Percentiles rank a stretch among this genome's conserved stretches.
phyloP scores from a whole-genome alignment of 1,139 yeast genomes.

The Protomyces lactucae-debilis region DNA sequence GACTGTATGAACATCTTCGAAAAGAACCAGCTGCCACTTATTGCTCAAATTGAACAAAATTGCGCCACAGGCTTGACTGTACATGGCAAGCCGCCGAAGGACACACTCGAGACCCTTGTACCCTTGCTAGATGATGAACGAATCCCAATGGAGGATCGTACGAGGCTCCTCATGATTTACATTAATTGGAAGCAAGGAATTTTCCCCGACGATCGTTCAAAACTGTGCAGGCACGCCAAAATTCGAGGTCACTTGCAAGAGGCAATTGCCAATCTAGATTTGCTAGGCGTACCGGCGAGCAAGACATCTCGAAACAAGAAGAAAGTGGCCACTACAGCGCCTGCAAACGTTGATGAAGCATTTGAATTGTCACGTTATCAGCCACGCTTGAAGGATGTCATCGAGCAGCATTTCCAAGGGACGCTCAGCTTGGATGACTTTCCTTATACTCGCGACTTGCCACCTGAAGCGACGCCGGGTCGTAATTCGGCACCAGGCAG shows the following conservation, averaged over 20 bases:
- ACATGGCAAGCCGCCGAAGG: slow-evolving; percentile 63
- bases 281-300: slow-evolving; percentile 62
- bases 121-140: slow-evolving; percentile 50
- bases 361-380: slow-evolving; percentile 72
- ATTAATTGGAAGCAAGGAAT: slow-evolving; percentile 82
- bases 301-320: slow-evolving; percentile 46
- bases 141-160: slow-evolving; percentile 48
- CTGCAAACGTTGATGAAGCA: slow-evolving; percentile 53
- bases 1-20: slow-evolving; percentile 43
- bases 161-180: slow-evolving; percentile 72
- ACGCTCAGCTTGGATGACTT: slow-evolving; percentile 55
- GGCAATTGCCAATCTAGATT: slow-evolving; percentile 60
- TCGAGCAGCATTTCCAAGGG: slow-evolving; percentile 49
- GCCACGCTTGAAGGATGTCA: slow-evolving; percentile 61
- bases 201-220: slow-evolving; percentile 64
- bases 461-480: slow-evolving; percentile 2
- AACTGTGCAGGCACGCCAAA: slow-evolving; percentile 66
- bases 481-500: slow-evolving; percentile 4
- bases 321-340: slow-evolving; percentile 38
- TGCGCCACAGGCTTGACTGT: slow-evolving; percentile 69
- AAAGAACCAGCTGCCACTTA: slow-evolving; percentile 36
- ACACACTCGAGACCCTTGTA: slow-evolving; percentile 63
- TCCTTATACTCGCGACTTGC: slow-evolving; percentile 71
- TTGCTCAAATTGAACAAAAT: slow-evolving; percentile 47
- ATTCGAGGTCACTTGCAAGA: slow-evolving; percentile 56